Evolutionary conservation across 2,329 filamentous ascomycete species (phyloP), one percentile per base, ranked within the genome.

Genomic region (Trichoderma gracile): DNA sequence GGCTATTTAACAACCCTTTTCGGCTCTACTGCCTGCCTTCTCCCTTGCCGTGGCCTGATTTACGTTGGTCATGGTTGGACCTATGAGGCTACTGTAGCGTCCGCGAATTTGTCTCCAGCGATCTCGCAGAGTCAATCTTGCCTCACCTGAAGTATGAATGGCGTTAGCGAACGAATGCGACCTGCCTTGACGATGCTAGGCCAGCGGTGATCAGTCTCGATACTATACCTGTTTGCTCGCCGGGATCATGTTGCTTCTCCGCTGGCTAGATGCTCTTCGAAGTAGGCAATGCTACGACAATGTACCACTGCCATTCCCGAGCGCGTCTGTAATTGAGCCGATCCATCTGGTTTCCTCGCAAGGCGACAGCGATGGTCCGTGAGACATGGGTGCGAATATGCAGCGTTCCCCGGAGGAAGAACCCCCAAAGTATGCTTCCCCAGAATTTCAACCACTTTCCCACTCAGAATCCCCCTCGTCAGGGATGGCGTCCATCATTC

Each of bases 111-210:
- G 40, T 27, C 53, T 56, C 30, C 52, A 40, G 30, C 52, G 52
- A 57, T 63, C 60, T 63, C n/a, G 15, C 33, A 45, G 50, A 55
- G 43, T 23, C 46, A 23, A 59, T 53, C 63, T 62, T 55, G 43
- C 56, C 50, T 65, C 63, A 65, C 49, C 49, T 25, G 12, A 19
- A 55, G 25, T 27, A 45, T 54, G 19, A 43, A 65, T 65, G 57
- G 56, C 57, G 57, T 65, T 50, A 56, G 56, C 49, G 54, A 21
- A 58, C 25, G 25, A n/a, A 19, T 38, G 40, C 47, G 23, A 62
- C 49, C 57, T 60, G 30, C 46, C 57, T 52, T 30, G 57, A 60
- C 46, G 25, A 30, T 43, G 27, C 42, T 43, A 61, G 58, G 30
- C 25, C 23, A 38, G n/a, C n/a, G 58, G 40, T 61, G 38, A 53